Evolutionary conservation across 1,284 basidiomycete species (phyloP), one percentile per base, ranked within the genome.

Genomic region (Ceratobasidium sp.): DNA sequence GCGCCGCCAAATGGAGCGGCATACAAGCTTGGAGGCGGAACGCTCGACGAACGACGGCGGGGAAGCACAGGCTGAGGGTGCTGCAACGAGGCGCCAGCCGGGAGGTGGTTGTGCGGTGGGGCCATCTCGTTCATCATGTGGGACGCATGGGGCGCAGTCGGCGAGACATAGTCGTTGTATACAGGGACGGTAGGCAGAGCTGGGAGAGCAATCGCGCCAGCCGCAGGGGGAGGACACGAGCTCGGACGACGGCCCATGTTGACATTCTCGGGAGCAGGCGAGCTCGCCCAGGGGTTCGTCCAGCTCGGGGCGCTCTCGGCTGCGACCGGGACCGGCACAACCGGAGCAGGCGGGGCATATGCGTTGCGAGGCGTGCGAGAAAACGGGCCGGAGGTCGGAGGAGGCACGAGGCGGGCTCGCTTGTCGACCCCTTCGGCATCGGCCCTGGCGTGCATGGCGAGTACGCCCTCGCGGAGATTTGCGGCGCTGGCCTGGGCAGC

Each of bases 1-100:
- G 29, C 49, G 5, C 29, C 46, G 19, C 49, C 46, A 43, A 61
- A 44, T 1, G 71, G 71, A 19, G 71, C 71, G 17, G 71, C 71
- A 65, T 65, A 74, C 61, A 74, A n/a, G 49, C 71, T 74, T n/a
- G 71, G 59, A 25, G 71, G 71, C 22, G 71, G 71, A 37, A 74
- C 71, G 37, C 71, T 74, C 15, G 71, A 74, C 13, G 71, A 74
- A 6, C 71, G 44, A 29, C 71, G 71, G 22, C 71, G 71, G 2
- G 71, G 71, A 7, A 65, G 49, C 11, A 44, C 61, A 6, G 56
- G 70, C 9, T 62, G 61, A n/a, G 61, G 71, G 19, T 62, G 71
- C 19, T 74, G 71, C 6, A 64, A 32, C 19, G 71, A 49, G 11
- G 71, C 70, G 25, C 59, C 34, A 19, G 61, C 34, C 49, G 71